Conservation (phyloP, 2,329 filamentous ascomycete genomes). For the Mycosphaerelloides madeirae region DNA sequence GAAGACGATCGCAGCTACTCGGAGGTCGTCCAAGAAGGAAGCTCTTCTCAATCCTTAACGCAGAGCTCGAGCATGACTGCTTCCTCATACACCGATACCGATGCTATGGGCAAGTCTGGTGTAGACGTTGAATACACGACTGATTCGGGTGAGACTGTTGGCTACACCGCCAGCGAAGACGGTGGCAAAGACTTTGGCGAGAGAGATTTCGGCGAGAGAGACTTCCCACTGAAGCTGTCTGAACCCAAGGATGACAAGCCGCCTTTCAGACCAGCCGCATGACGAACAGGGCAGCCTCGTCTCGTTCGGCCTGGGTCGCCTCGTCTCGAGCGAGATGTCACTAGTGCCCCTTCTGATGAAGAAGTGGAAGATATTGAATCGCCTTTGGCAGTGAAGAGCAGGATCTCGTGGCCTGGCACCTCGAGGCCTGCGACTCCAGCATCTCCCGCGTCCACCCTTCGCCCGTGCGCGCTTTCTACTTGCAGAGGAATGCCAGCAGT, state of each 20-base stretch:
- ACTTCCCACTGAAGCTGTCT: no score
- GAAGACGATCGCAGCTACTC: conserved; percentile 7
- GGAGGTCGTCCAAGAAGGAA: conserved; percentile 1
- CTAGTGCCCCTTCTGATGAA: no score
- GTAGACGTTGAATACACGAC: conserved; percentile 23
- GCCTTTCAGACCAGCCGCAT: not conserved
- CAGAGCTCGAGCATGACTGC: conserved; percentile 22
- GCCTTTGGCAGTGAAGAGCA: not conserved
- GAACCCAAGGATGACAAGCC: not conserved
- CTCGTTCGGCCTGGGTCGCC: conserved; percentile 5
- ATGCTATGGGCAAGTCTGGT: conserved; percentile 29
- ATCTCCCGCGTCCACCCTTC: conserved; percentile 4
- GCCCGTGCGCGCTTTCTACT: conserved; percentile 6
- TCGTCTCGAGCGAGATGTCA: not conserved
- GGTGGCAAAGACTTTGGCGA: not conserved
- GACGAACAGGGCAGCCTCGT: conserved; percentile 5
- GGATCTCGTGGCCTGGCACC: not conserved
- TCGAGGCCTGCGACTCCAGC: conserved; percentile 1
- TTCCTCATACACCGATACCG: conserved; percentile 21
- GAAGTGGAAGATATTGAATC: no score
- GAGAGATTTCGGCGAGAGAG: not conserved
- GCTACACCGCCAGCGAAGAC: not conserved
- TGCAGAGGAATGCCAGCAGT: conserved; percentile 8
- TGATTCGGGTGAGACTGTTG: not conserved
- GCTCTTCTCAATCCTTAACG: conserved; percentile 4